Evolutionary conservation across 495 filamentous ascomycete genomes (phyloP), one percentile per base, ranked within the genome.

Genomic region (Chaetomium cochliodes): DNA sequence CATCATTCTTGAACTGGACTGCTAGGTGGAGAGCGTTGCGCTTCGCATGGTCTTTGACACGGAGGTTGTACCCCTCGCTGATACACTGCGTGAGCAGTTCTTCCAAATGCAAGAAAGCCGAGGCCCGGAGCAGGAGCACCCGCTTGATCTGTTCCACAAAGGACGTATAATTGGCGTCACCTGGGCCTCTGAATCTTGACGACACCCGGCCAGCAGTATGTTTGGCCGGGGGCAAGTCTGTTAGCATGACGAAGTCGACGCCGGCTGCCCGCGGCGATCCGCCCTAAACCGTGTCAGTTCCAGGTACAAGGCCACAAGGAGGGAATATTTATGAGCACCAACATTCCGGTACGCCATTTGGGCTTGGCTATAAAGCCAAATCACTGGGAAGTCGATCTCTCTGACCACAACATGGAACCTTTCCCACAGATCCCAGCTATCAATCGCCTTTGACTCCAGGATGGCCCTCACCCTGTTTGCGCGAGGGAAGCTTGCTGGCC

Each of bases 161-260:
- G n/a, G 47, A 12, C 22, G 13, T 20, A 50, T 62, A 62, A 50
- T 54, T 62, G 50, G 60, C 37, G 22, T 62, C 60, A 12, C 30
- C 16, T 2, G 60, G 60, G 3, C 60, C 60, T 39, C 37, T 37
- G 49, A 62, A 62, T 55, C 47, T 53, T 13, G 53, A 56, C 8
- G 49, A 3, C 11, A 26, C 4, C 30, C 53, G 53, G 16, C 22
- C 28, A 37, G 15, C 9, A n/a, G 52, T 37, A 54, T 12, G 46
- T 15, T 52, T 52, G 15, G 23, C 25, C 23, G 49, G 49, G 25
- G 15, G 6, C 6, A n/a, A 26, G 5, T 56, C 53, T 33, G 33
- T 9, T 5, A 39, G 30, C 30, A 22, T 23, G 18, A 56, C 53
- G 5, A 56, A 56, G 53, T 41, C 30, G 18, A 56, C 30, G n/a